These are phyloP conservation scores for Sideroxylon spinosum DNA, from an alignment of 179 eudicot species.

Conservation along the genomic window DNA sequence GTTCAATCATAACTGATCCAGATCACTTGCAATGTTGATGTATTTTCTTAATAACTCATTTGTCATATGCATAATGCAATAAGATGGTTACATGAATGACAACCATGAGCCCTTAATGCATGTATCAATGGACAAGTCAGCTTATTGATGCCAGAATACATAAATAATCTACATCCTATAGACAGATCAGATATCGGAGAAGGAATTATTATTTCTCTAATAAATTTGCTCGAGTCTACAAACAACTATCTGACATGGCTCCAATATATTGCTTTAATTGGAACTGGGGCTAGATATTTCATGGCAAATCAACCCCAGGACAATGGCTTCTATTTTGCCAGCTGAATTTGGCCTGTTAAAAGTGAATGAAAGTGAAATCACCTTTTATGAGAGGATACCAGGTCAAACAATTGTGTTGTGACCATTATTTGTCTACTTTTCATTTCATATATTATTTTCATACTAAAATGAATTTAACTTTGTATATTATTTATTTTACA, in stretches of 20 bases:
- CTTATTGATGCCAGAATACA: background rate
- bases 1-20: background rate
- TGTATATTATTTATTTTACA: background rate
- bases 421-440: background rate
- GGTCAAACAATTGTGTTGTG: background rate
- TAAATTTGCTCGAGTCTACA: no score
- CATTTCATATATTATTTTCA: background rate
- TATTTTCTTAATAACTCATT: background rate
- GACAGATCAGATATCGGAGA: background rate
- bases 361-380: background rate
- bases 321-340: no score
- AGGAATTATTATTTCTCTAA: no score
- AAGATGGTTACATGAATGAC: no score
- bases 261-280: no score
- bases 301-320: no score
- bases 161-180: background rate
- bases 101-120: background rate
- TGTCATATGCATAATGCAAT: background rate
- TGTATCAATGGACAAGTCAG: background rate
- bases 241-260: no score
- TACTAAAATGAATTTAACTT: background rate
- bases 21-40: background rate
- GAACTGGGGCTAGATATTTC: no score
- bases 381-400: background rate
- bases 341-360: background rate